These are phyloP conservation scores for Fusarium sp. DNA, from an alignment of 2,329 filamentous ascomycete genomes.

Conservation along the genomic window DNA sequence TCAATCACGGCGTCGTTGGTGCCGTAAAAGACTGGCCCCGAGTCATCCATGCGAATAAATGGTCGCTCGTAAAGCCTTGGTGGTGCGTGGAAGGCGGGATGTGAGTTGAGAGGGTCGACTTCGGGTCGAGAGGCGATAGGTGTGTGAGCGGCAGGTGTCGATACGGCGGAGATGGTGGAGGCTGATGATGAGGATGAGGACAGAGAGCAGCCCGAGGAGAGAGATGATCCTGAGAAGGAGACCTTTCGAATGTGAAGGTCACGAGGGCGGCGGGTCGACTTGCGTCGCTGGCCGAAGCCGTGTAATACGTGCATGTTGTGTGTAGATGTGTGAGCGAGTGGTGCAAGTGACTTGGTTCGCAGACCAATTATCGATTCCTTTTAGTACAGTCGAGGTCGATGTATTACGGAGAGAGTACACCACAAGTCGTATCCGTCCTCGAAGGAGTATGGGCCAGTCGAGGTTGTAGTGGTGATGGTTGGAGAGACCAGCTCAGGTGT, in stretches of 20 bases:
- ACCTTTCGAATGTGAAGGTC: constrained; percentile 54
- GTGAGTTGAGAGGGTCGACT: constrained; percentile 49
- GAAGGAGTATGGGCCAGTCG: background rate
- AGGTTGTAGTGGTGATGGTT: background rate
- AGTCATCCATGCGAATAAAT: constrained; percentile 43
- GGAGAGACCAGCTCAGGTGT: background rate
- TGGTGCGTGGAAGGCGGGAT: constrained; percentile 51
- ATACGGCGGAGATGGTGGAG: constrained; percentile 41
- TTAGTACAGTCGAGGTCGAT: constrained; percentile 1
- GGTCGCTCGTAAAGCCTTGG: constrained; percentile 51
- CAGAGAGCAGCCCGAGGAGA: constrained; percentile 50
- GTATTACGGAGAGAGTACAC: background rate
- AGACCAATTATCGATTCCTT: constrained; percentile 1
- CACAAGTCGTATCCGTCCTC: constrained; percentile 12
- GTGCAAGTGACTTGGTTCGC: background rate
- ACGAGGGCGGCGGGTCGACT: constrained; percentile 47
- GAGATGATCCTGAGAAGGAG: constrained; percentile 53
- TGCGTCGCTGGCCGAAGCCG: constrained; percentile 51
- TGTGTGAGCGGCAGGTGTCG: constrained; percentile 32
- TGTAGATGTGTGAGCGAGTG: background rate
- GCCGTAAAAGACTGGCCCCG: constrained; percentile 44
- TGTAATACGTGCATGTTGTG: constrained; percentile 50
- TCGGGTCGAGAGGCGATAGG: constrained; percentile 41
- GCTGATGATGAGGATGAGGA: constrained; percentile 48
- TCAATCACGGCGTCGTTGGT: constrained; percentile 35